A percentile compares a stretch with the other conserved stretches of the same genome.
Evolutionary conservation across 108 stramenopile genomes (phyloP).

Genomic region (Nitzschia sp.): DNA sequence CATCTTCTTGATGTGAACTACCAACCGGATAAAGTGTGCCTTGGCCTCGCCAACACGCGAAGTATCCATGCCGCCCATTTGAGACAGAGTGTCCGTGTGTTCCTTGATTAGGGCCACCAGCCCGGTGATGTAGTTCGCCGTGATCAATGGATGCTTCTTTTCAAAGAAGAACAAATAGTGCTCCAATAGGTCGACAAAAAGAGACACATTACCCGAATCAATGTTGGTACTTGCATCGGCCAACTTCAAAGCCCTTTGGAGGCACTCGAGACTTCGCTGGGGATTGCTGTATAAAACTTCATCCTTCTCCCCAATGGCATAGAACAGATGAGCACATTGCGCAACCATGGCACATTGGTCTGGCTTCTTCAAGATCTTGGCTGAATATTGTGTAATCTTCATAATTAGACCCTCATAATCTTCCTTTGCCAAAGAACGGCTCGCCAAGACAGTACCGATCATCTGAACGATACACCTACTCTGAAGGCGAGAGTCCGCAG

Average conservation of each 20-base stretch:
- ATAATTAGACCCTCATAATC: slow-evolving; percentile 94
- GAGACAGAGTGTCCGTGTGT: slow-evolving; percentile 68
- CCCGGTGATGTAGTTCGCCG: slow-evolving; percentile 80
- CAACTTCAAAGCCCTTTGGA: slow-evolving; percentile 84
- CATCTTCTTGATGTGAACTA: slow-evolving; percentile 60
- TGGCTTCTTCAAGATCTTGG: slow-evolving; percentile 90
- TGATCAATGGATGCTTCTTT: slow-evolving; percentile 80
- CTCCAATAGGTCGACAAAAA: slow-evolving; percentile 96
- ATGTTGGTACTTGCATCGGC: slow-evolving; percentile 86
- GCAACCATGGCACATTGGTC: slow-evolving; percentile 95
- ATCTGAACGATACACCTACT: slow-evolving; percentile 77
- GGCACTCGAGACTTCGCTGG: slow-evolving; percentile 92
- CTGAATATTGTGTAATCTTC: slow-evolving; percentile 91
- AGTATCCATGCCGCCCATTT: slow-evolving; percentile 10
- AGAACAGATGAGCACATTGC: slow-evolving; percentile 91
- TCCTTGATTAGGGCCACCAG: slow-evolving; percentile 93
- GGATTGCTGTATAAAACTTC: slow-evolving; percentile 59
- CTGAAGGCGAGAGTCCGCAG: slow-evolving; percentile 84
- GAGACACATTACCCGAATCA: slow-evolving; percentile 64
- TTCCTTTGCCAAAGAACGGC: slow-evolving; percentile 62
- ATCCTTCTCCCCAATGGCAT: slow-evolving; percentile 23
- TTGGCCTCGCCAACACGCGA: slow-evolving; percentile 55
- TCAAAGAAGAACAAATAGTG: slow-evolving; percentile 95
- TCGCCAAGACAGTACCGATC: slow-evolving; percentile 85
- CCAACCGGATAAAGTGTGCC: slow-evolving; percentile 54